These are phyloP conservation scores for Aspergillus thermomutatus DNA, from an alignment of 2,329 filamentous ascomycete genomes.

Conservation along the genomic window DNA sequence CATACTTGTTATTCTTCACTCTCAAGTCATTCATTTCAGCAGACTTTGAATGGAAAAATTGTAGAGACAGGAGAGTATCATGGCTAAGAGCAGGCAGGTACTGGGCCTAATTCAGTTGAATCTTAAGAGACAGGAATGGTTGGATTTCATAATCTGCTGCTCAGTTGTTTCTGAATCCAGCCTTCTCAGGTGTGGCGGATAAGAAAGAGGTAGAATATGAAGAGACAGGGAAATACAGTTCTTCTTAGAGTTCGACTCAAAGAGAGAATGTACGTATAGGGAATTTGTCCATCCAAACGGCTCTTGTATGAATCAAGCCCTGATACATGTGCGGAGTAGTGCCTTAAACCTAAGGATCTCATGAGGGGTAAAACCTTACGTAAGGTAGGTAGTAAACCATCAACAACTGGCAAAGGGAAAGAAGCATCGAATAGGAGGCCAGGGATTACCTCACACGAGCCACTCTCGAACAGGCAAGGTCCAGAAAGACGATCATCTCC, in stretches of 20 bases:
- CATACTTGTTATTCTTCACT: neutral
- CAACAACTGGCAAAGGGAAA: neutral
- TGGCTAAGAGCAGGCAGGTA: neutral
- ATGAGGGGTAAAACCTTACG: neutral
- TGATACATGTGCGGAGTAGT: neutral
- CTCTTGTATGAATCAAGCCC: neutral
- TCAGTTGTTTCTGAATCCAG: neutral
- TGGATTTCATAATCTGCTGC: neutral
- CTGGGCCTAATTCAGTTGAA: neutral
- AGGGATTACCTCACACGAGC: constrained; percentile 2
- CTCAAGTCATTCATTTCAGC: neutral
- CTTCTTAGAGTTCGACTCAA: too few species aligned
- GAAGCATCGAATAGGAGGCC: constrained; percentile 3
- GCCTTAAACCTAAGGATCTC: neutral
- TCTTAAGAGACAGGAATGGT: neutral
- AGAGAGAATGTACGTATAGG: too few species aligned
- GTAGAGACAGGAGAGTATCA: neutral
- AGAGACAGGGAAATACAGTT: neutral
- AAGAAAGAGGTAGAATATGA: too few species aligned
- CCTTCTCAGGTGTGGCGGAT: too few species aligned
- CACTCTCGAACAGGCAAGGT: neutral
- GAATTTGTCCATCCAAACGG: neutral
- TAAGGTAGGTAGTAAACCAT: too few species aligned
- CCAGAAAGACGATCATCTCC: neutral
- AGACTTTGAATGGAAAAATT: neutral